A percentile compares a stretch with the other conserved stretches of the same genome.
These are phyloP conservation scores for Macrophomina phaseolina DNA, from an alignment of 2,329 filamentous ascomycete genomes.

Conservation along the genomic window DNA sequence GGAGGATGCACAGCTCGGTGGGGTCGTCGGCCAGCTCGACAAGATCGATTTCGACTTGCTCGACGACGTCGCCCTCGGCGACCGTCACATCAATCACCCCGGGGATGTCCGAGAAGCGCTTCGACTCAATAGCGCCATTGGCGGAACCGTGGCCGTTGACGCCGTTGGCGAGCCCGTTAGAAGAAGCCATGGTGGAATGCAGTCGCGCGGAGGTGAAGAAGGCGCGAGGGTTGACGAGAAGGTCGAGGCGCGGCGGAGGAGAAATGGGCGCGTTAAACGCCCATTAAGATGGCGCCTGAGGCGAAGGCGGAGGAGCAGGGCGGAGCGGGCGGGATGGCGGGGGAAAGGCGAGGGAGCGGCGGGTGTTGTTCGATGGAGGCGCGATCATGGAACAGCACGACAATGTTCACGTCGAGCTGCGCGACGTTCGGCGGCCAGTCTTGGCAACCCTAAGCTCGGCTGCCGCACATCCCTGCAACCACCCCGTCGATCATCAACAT, in stretches of 20 bases:
- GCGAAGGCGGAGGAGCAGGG: too few species aligned
- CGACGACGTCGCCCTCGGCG: slow-evolving; percentile 65
- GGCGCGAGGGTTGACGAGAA: slow-evolving; percentile 1
- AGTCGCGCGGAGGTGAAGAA: slow-evolving; percentile 1
- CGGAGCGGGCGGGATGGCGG: not conserved
- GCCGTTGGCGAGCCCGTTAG: slow-evolving; percentile 25
- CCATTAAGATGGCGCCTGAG: slow-evolving; percentile 17
- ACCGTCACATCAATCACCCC: slow-evolving; percentile 57
- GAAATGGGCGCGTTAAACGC: slow-evolving; percentile 15
- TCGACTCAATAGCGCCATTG: slow-evolving; percentile 19
- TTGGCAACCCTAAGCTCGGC: slow-evolving; percentile 12
- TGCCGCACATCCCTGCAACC: not conserved
- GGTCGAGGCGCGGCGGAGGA: slow-evolving; percentile 21
- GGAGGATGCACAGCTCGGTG: slow-evolving; percentile 89
- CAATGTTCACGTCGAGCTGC: slow-evolving; percentile 8
- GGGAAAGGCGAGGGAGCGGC: not conserved
- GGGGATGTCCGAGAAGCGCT: slow-evolving; percentile 28
- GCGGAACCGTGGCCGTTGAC: slow-evolving; percentile 19
- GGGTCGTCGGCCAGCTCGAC: slow-evolving; percentile 91
- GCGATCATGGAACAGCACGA: not conserved
- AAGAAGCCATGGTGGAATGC: slow-evolving; percentile 18
- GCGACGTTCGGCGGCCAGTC: slow-evolving; percentile 18
- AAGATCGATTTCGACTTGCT: slow-evolving; percentile 89
- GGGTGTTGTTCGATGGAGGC: not conserved
- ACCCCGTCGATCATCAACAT: not conserved